Conservation (phyloP, 2,329 filamentous ascomycete species). For the Lojkania enalia region DNA sequence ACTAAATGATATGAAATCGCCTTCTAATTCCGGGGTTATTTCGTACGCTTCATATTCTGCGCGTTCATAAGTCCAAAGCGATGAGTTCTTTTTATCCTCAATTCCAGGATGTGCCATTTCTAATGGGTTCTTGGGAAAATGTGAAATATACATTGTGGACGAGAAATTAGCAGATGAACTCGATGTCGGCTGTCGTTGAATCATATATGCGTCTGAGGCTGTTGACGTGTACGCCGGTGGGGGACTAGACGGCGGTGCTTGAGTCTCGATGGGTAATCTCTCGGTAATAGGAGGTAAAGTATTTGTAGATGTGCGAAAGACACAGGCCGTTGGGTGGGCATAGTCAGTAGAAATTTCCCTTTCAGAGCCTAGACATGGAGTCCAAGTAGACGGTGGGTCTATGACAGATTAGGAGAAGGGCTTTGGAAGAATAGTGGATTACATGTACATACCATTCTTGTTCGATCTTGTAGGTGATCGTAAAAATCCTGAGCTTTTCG, state of each 20-base stretch:
- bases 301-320: no score
- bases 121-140: not conserved
- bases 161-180: not conserved
- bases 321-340: no score
- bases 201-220: no score
- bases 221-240: no score
- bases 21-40: conserved; percentile 14
- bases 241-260: no score
- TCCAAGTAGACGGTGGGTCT: not conserved
- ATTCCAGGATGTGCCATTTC: not conserved
- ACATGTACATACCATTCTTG: not conserved
- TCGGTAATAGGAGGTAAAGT: no score
- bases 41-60: not conserved
- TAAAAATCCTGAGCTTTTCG: not conserved
- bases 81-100: not conserved
- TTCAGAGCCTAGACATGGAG: not conserved
- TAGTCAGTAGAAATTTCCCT: not conserved
- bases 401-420: no score
- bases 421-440: not conserved
- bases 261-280: no score
- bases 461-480: not conserved
- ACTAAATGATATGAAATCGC: conserved; percentile 17
- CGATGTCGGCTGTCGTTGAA: no score
- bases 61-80: not conserved
- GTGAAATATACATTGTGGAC: not conserved